phyloP scores from a whole-genome alignment of 1,139 yeast species.

The Meyerozyma smithsonii region DNA sequence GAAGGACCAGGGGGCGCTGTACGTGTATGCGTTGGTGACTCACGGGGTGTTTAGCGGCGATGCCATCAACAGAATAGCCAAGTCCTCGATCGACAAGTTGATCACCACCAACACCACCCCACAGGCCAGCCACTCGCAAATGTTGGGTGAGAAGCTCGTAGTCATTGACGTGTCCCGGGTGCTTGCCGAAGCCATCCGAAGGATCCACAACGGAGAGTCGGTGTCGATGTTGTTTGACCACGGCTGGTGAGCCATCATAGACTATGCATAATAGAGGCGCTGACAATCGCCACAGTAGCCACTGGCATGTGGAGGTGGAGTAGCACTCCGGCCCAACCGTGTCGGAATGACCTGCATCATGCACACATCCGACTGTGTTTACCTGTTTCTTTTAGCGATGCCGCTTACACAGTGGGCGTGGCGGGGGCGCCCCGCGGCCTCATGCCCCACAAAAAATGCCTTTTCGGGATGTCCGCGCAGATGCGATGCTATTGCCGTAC shows the following conservation, averaged over 20 bases:
- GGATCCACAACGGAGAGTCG: constrained; percentile 96
- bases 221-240: constrained; percentile 92
- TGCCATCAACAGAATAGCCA: constrained; percentile 68
- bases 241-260: constrained; percentile 46
- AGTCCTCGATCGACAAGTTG: constrained; percentile 73
- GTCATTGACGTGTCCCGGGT: constrained; percentile 84
- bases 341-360: background rate
- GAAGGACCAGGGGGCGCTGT: constrained; percentile 87
- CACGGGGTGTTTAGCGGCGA: constrained; percentile 94
- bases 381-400: background rate
- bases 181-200: constrained; percentile 89
- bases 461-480: constrained; percentile 1
- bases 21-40: constrained; percentile 83
- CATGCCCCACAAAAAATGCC: constrained; percentile 2
- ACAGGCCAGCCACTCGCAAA: constrained; percentile 54
- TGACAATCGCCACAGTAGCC: background rate
- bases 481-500: constrained; percentile 2
- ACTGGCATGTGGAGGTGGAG: background rate
- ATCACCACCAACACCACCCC: constrained; percentile 95
- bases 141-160: constrained; percentile 63
- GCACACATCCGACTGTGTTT: background rate
- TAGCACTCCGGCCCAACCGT: background rate
- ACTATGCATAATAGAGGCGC: background rate
- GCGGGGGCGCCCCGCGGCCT: background rate
- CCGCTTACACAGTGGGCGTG: background rate